Percentiles rank a stretch among this genome's conserved stretches.
Evolutionary conservation across 352 stramenopile genomes (phyloP).

Genomic region (Globisporangium barbulae): DNA sequence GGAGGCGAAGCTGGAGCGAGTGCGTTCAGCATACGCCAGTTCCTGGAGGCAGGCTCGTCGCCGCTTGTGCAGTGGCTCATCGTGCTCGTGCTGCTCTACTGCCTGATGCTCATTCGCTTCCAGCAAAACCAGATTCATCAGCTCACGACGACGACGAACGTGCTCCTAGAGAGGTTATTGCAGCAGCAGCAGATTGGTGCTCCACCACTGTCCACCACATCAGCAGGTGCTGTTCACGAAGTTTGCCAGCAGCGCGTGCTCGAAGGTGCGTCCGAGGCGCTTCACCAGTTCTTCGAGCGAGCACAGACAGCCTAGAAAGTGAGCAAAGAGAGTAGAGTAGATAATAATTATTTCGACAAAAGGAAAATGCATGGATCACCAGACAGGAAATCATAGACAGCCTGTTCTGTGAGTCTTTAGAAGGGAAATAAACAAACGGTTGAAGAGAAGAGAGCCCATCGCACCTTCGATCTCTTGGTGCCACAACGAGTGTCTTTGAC

Average conservation of each 20-base stretch:
- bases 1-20: neutral
- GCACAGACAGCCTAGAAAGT: neutral
- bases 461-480: no score
- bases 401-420: no score
- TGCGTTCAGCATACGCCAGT: neutral
- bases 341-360: neutral
- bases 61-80: constrained; percentile 31
- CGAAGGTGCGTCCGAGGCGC: neutral
- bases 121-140: constrained; percentile 46
- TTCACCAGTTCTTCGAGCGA: constrained; percentile 5
- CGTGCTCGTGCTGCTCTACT: constrained; percentile 33
- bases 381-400: no score
- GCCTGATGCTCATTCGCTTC: constrained; percentile 32
- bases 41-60: constrained; percentile 1
- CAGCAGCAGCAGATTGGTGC: constrained; percentile 11
- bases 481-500: no score
- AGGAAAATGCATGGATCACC: no score
- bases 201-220: neutral
- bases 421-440: no score
- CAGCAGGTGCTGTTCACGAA: neutral
- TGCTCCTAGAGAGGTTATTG: constrained; percentile 34
- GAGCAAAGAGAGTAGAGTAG: neutral
- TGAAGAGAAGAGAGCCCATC: no score
- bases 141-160: constrained; percentile 31
- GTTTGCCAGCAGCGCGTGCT: constrained; percentile 2